phyloP scores from a whole-genome alignment of 257 asterid species.

The Oldenlandia corymbosa region DNA sequence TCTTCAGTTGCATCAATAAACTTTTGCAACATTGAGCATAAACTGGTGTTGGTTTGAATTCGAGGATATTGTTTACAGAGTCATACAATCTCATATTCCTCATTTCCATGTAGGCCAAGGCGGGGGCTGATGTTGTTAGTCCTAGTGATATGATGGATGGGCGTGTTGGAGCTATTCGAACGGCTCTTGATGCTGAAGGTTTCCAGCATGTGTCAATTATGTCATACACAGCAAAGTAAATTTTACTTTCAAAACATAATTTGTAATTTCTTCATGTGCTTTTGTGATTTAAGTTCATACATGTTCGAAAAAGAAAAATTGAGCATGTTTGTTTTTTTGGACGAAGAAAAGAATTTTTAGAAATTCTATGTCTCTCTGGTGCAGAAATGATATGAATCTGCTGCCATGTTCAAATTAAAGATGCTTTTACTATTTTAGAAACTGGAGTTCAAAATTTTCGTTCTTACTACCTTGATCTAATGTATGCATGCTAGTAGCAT shows the following conservation, averaged over 20 bases:
- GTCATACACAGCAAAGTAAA: slow-evolving; percentile 94
- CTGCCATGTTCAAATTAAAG: too few relatives aligned
- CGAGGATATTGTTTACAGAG: neutral
- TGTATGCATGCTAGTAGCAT: neutral
- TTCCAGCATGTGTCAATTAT: slow-evolving; percentile 80
- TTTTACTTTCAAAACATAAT: neutral
- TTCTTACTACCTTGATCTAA: too few relatives aligned
- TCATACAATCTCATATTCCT: slow-evolving; percentile 5
- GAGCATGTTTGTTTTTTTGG: too few relatives aligned
- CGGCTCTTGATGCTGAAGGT: slow-evolving; percentile 90
- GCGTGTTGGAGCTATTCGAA: slow-evolving; percentile 89
- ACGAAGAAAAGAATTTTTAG: too few relatives aligned
- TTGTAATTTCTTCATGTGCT: slow-evolving; percentile 3
- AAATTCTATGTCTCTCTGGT: too few relatives aligned
- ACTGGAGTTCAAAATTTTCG: too few relatives aligned
- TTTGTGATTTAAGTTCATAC: too few relatives aligned
- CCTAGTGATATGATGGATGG: slow-evolving; percentile 99
- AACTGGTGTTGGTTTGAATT: neutral
- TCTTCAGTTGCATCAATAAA: neutral
- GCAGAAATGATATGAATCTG: too few relatives aligned
- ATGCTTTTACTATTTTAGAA: too few relatives aligned
- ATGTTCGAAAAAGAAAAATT: too few relatives aligned
- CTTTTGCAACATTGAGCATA: neutral
- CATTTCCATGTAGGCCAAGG: slow-evolving; percentile 54
- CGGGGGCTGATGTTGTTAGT: slow-evolving; percentile 98